phyloP scores from a whole-genome alignment of 2,329 filamentous ascomycete genomes.

The Penicillium hordei region DNA sequence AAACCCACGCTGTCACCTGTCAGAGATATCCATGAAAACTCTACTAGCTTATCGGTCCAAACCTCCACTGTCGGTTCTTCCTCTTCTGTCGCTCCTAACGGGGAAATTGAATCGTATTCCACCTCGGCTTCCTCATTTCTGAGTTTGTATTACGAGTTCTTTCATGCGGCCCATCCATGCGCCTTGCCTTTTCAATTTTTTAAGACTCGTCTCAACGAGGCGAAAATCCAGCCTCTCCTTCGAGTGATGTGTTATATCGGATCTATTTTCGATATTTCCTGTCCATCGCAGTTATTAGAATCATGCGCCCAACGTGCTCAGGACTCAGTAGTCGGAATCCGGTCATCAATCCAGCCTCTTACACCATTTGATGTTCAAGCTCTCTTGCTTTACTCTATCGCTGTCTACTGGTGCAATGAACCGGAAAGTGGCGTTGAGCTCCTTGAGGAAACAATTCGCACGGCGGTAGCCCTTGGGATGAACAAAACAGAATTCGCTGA shows the following conservation, averaged over 20 bases:
- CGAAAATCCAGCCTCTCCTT: not conserved
- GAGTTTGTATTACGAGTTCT: conserved; percentile 2
- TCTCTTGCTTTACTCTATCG: conserved; percentile 23
- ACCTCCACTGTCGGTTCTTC: not conserved
- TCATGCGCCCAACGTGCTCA: not conserved
- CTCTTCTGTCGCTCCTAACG: not conserved
- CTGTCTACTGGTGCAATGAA: conserved; percentile 21
- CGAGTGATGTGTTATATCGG: conserved; percentile 5
- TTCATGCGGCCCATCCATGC: conserved; percentile 8
- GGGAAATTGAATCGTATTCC: not conserved
- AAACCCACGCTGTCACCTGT: not conserved
- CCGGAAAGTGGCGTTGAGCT: conserved; percentile 4
- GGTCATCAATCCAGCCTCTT: not conserved
- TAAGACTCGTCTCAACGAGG: not conserved
- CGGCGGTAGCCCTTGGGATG: conserved; percentile 14
- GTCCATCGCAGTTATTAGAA: not conserved
- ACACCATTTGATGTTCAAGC: conserved; percentile 23
- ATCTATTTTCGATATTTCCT: conserved; percentile 3
- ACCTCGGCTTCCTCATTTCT: not conserved
- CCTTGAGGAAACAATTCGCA: conserved; percentile 12
- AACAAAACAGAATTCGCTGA: conserved; percentile 6
- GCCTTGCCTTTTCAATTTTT: not conserved
- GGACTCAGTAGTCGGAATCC: not conserved
- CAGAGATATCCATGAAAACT: not conserved
- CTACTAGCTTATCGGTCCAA: not conserved